These are phyloP conservation scores for Collybia nuda DNA, from an alignment of 768 basidiomycete genomes.

Conservation along the genomic window DNA sequence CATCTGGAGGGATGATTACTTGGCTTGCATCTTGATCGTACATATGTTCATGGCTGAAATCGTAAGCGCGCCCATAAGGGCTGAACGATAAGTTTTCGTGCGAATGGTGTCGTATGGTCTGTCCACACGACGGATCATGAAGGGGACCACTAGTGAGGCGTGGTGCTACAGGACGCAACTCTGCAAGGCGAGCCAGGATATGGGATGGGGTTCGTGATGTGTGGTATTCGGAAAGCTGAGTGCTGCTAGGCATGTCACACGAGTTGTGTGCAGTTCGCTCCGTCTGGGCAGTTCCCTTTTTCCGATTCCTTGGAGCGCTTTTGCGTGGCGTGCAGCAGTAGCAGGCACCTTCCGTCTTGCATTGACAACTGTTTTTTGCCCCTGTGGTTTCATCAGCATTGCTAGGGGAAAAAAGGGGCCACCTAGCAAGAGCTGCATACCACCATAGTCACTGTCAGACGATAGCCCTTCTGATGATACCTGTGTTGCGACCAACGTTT, in stretches of 20 bases:
- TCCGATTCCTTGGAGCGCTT: conserved; percentile 32
- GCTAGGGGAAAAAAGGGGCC: conserved; percentile 33
- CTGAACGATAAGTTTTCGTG: conserved; percentile 56
- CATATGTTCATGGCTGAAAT: conserved; percentile 33
- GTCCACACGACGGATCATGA: conserved; percentile 47
- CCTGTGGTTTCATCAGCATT: conserved; percentile 50
- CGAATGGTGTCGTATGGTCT: conserved; percentile 44
- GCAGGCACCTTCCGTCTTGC: conserved; percentile 54
- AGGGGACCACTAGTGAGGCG: conserved; percentile 46
- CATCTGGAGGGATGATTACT: too few species aligned
- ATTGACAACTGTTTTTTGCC: conserved; percentile 37
- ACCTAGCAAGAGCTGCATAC: conserved; percentile 55
- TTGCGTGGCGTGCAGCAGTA: conserved; percentile 58
- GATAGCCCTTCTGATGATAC: conserved; percentile 45
- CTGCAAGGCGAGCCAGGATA: conserved; percentile 59
- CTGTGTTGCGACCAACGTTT: conserved; percentile 56
- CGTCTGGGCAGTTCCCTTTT: conserved; percentile 21
- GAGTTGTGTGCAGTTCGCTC: conserved; percentile 9
- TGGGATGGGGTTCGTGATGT: conserved; percentile 36
- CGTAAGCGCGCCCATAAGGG: conserved; percentile 71
- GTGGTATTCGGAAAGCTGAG: neutral
- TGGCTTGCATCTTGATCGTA: conserved; percentile 23
- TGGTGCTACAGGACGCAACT: conserved; percentile 71
- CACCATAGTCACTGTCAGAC: conserved; percentile 64
- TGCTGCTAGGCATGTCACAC: conserved; percentile 7